Percentiles rank a stretch among this genome's conserved stretches.
phyloP scores from a whole-genome alignment of 495 filamentous ascomycete genomes.

The Viridothelium virens region DNA sequence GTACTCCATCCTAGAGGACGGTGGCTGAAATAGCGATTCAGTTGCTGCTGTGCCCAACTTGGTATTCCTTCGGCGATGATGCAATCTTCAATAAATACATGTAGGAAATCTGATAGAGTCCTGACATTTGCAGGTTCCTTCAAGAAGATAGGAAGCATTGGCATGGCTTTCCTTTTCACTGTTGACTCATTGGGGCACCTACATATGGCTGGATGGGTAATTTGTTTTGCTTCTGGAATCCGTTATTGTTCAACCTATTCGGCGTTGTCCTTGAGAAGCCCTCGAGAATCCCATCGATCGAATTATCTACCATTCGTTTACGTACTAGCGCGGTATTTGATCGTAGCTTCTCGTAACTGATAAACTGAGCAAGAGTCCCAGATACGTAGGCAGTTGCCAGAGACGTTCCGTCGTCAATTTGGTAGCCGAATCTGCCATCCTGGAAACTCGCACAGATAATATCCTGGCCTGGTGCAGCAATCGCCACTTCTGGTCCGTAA shows the following conservation, averaged over 20 bases:
- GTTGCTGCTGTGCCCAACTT: no score
- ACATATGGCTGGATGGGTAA: background rate
- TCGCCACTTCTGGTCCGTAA: background rate
- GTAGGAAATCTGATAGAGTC: no score
- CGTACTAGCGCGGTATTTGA: background rate
- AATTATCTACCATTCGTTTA: background rate
- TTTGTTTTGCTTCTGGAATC: background rate
- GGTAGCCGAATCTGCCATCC: background rate
- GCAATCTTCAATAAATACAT: no score
- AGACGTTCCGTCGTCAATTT: background rate
- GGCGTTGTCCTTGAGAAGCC: background rate
- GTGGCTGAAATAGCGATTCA: no score
- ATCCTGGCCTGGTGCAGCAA: background rate
- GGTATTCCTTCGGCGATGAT: no score
- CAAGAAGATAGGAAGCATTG: no score
- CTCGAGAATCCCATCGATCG: background rate
- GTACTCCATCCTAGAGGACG: no score
- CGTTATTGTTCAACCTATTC: background rate
- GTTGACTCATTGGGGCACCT: background rate
- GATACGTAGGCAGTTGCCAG: background rate
- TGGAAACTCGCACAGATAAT: background rate
- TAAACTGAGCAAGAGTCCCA: background rate
- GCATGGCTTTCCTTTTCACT: no score
- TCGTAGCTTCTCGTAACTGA: constrained; percentile 5
- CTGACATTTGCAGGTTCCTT: no score